Conservation (phyloP, 192 early-diverging fungal species). For the Podila epicladia region DNA sequence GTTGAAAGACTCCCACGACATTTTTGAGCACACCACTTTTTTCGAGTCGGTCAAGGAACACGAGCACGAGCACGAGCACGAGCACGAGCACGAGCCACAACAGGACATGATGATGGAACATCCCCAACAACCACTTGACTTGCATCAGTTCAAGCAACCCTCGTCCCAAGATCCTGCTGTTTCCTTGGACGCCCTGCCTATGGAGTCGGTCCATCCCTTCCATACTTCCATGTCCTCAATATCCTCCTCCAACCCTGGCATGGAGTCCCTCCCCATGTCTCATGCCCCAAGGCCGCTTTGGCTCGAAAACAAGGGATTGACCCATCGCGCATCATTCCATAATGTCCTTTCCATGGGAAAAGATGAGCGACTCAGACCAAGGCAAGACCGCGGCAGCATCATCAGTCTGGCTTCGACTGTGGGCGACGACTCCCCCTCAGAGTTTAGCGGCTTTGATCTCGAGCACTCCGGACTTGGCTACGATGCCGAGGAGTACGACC, state of each 20-base stretch:
- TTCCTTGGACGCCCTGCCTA: conserved; percentile 2
- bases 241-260: neutral
- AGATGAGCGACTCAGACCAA: conserved; percentile 32
- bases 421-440: conserved; percentile 47
- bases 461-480: conserved; percentile 25
- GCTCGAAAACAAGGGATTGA: conserved; percentile 29
- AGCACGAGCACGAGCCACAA: conserved; percentile 5
- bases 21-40: neutral
- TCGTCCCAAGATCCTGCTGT: neutral
- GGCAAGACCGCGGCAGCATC: conserved; percentile 48
- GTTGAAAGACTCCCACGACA: conserved; percentile 6
- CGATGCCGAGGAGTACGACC: conserved; percentile 38
- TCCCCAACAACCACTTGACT: conserved; percentile 40
- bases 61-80: conserved; percentile 15
- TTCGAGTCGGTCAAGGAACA: neutral
- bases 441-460: conserved; percentile 32
- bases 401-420: conserved; percentile 48
- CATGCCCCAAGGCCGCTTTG: conserved; percentile 37
- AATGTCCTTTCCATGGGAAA: conserved; percentile 24
- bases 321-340: conserved; percentile 42
- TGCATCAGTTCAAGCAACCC: conserved; percentile 34
- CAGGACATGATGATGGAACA: conserved; percentile 50
- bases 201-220: conserved; percentile 37
- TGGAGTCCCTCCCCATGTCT: conserved; percentile 3
- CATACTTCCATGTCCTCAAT: conserved; percentile 13